These are phyloP conservation scores for Ogataea glucozyma DNA, from an alignment of 805 yeast genomes.

Conservation along the genomic window DNA sequence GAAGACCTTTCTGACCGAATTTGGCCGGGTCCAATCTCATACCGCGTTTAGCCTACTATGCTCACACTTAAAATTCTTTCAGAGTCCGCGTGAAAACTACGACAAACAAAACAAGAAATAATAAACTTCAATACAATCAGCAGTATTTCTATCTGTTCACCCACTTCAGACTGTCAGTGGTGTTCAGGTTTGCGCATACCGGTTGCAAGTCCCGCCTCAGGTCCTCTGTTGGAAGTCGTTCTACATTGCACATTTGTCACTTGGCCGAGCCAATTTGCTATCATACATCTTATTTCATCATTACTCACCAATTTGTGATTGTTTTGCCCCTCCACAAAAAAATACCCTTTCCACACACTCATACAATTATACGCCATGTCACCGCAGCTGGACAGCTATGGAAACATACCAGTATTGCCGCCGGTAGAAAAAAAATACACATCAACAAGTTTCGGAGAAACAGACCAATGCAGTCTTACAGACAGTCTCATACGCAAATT, in stretches of 20 bases:
- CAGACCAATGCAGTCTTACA: conserved; percentile 20
- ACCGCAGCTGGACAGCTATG: background rate
- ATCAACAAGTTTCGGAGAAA: background rate
- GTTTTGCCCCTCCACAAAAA: conserved; percentile 3
- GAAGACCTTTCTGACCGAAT: too few relatives aligned
- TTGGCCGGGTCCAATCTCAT: too few relatives aligned
- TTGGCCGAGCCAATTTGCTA: too few relatives aligned
- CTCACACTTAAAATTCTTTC: conserved; percentile 2
- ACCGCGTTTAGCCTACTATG: conserved; percentile 2
- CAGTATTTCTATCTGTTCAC: too few relatives aligned
- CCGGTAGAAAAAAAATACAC: conserved; percentile 2
- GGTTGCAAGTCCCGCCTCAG: too few relatives aligned
- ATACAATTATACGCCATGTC: conserved; percentile 7
- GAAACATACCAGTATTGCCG: conserved; percentile 5
- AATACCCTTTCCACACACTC: background rate
- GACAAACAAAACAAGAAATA: conserved; percentile 3
- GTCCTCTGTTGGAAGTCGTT: too few relatives aligned
- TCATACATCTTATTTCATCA: too few relatives aligned
- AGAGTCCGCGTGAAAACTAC: conserved; percentile 1
- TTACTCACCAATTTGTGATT: conserved; percentile 3
- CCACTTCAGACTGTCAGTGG: too few relatives aligned
- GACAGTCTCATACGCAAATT: conserved; percentile 21
- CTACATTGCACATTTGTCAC: background rate
- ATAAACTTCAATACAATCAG: too few relatives aligned
- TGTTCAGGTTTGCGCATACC: too few relatives aligned